phyloP scores from a whole-genome alignment of 495 filamentous ascomycete genomes.

The Penicillium herquei region DNA sequence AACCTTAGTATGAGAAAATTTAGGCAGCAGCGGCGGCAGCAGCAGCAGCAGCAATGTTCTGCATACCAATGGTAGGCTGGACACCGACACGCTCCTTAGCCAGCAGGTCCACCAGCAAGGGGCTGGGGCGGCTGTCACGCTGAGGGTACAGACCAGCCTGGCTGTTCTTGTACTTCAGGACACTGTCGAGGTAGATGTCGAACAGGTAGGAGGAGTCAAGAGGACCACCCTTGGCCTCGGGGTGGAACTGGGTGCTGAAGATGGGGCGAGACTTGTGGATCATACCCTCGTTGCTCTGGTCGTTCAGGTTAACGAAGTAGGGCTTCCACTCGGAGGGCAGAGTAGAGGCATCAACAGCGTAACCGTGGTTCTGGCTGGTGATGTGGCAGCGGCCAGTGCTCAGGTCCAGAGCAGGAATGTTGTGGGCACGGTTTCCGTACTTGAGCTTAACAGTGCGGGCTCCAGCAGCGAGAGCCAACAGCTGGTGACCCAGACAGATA shows the following conservation, averaged over 20 bases:
- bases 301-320: conserved; percentile 97
- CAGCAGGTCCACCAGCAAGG: conserved; percentile 84
- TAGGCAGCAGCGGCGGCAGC: conserved; percentile 36
- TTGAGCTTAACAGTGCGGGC: conserved; percentile 90
- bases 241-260: conserved; percentile 98
- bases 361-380: conserved; percentile 97
- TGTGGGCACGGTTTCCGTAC: conserved; percentile 97
- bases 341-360: conserved; percentile 87
- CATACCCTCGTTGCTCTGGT: conserved; percentile 91
- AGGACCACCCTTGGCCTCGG: conserved; percentile 94
- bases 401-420: conserved; percentile 92
- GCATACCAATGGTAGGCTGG: conserved; percentile 59
- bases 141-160: conserved; percentile 61
- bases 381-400: conserved; percentile 98
- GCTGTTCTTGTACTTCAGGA: conserved; percentile 81
- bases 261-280: conserved; percentile 95
- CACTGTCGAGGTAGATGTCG: conserved; percentile 90
- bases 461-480: conserved; percentile 71
- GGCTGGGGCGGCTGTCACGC: conserved; percentile 78
- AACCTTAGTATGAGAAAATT: conserved; percentile 10
- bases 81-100: conserved; percentile 94
- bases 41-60: conserved; percentile 46
- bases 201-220: conserved; percentile 93
- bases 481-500: conserved; percentile 93
- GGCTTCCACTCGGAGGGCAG: conserved; percentile 88